These are phyloP conservation scores for Podospora bellae-mahoneyi DNA, from an alignment of 495 filamentous ascomycete genomes.

Conservation along the genomic window DNA sequence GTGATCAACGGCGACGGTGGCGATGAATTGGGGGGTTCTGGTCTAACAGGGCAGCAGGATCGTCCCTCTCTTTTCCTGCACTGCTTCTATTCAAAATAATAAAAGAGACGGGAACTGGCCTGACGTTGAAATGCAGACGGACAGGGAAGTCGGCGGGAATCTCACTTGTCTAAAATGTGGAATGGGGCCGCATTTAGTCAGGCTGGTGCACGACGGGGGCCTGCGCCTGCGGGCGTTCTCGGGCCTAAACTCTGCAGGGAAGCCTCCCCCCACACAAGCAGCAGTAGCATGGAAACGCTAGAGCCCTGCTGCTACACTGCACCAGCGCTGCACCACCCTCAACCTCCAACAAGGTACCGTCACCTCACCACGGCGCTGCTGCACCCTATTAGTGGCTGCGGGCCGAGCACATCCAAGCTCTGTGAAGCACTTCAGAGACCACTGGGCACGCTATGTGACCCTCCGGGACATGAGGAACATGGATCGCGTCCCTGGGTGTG, in stretches of 20 bases:
- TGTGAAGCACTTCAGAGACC: not conserved
- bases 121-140: constrained; percentile 16
- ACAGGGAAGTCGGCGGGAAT: constrained; percentile 10
- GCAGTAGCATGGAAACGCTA: not conserved
- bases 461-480: constrained; percentile 15
- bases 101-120: constrained; percentile 1
- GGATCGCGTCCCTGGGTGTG: constrained; percentile 12
- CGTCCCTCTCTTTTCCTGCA: not conserved
- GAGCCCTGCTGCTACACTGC: constrained; percentile 3
- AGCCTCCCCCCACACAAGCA: not conserved
- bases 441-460: constrained; percentile 21
- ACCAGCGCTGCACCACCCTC: not conserved
- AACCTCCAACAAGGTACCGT: not conserved
- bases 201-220: constrained; percentile 17
- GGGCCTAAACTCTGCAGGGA: constrained; percentile 18
- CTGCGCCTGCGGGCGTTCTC: constrained; percentile 16
- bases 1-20: constrained; percentile 1
- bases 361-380: not conserved
- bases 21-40: not conserved
- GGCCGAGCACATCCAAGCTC: constrained; percentile 4
- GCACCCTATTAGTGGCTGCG: constrained; percentile 5
- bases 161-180: constrained; percentile 17
- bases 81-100: not conserved
- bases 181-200: constrained; percentile 18
- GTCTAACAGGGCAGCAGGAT: not conserved